Evolutionary conservation across 2,329 filamentous ascomycete species (phyloP).

Genomic region (Didymella exigua): DNA sequence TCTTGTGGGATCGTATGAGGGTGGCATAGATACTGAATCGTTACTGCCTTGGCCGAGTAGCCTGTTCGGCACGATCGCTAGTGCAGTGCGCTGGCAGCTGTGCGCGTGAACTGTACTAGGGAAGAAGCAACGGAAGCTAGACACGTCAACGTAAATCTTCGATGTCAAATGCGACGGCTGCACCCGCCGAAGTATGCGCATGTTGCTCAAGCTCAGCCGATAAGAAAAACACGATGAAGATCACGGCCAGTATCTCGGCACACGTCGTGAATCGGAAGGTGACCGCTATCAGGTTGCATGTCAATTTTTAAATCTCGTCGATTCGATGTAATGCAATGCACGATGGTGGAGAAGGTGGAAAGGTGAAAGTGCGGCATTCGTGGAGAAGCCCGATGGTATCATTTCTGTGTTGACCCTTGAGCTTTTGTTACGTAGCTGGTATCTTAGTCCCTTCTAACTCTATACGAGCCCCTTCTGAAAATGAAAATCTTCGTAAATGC

Average conservation of each 20-base stretch:
- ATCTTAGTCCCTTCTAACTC: constrained; percentile 10
- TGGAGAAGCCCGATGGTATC: constrained; percentile 28
- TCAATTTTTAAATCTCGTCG: background rate
- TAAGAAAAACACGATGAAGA: background rate
- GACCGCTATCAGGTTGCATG: constrained; percentile 4
- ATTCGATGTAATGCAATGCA: constrained; percentile 7
- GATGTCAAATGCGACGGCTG: constrained; percentile 7
- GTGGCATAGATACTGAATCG: background rate
- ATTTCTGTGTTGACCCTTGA: constrained; percentile 25
- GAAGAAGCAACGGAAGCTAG: constrained; percentile 20
- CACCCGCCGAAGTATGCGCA: constrained; percentile 1
- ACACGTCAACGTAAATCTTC: constrained; percentile 24
- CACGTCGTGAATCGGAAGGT: constrained; percentile 7
- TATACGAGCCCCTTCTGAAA: constrained; percentile 12
- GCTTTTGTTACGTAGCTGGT: constrained; percentile 14
- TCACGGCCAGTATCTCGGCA: constrained; percentile 3
- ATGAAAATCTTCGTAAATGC: constrained; percentile 3
- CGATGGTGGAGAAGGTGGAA: background rate
- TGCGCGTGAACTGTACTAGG: constrained; percentile 1
- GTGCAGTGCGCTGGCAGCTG: constrained; percentile 1
- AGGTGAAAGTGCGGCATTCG: constrained; percentile 6
- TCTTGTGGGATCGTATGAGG: background rate
- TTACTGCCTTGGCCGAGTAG: background rate
- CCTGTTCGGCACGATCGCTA: background rate
- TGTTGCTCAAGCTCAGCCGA: background rate